These are phyloP conservation scores for Fusarium ambrosium DNA, from an alignment of 2,329 filamentous ascomycete species.

Conservation along the genomic window DNA sequence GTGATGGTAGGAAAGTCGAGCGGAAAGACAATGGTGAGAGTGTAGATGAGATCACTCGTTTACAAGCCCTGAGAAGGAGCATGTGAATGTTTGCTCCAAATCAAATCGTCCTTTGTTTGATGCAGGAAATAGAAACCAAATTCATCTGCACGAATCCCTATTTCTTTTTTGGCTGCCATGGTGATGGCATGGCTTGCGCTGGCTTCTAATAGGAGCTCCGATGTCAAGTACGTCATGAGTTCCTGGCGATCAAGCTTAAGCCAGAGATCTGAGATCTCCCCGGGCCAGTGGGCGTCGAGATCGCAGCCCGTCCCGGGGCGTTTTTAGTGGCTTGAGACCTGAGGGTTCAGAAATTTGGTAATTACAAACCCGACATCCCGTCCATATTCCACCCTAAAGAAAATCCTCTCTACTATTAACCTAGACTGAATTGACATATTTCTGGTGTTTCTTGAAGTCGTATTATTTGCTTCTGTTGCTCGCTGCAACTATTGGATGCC, in stretches of 20 bases:
- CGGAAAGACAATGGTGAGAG: not conserved
- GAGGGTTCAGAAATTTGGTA: not conserved
- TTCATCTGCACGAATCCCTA: not conserved
- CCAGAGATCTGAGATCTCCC: slow-evolving; percentile 41
- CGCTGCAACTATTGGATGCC: not conserved
- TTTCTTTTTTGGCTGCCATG: slow-evolving; percentile 24
- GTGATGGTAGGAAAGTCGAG: not conserved
- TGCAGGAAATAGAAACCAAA: not conserved
- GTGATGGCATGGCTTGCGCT: slow-evolving; percentile 44
- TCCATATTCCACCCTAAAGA: not conserved
- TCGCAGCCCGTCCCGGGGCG: not conserved
- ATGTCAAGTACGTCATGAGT: slow-evolving; percentile 51
- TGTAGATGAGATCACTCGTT: not conserved
- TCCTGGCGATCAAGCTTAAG: slow-evolving; percentile 47
- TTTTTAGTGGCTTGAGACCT: not conserved
- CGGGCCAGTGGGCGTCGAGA: slow-evolving; percentile 9
- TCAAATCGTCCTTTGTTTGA: not conserved
- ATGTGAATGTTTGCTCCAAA: slow-evolving; percentile 9
- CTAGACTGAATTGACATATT: not conserved
- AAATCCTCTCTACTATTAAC: not conserved
- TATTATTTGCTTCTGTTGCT: not conserved
- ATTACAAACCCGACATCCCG: not conserved
- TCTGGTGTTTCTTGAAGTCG: not conserved
- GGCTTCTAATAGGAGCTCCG: slow-evolving; percentile 33
- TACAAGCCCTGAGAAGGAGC: slow-evolving; percentile 7